phyloP scores from a whole-genome alignment of 2,329 filamentous ascomycete species.

The Septoria linicola region DNA sequence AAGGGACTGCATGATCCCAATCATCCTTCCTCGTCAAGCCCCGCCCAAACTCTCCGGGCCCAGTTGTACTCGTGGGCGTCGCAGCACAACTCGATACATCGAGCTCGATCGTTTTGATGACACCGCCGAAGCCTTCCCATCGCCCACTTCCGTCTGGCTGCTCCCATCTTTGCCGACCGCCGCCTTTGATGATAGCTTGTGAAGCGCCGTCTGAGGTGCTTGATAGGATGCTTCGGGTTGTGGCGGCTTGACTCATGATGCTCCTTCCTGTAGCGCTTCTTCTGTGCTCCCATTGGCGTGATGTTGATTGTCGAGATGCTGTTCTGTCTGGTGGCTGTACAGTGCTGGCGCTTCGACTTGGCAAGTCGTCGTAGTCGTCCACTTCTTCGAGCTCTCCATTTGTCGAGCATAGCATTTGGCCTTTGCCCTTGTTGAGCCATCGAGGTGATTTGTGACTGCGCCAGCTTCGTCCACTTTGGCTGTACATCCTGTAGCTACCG shows the following conservation, averaged over 20 bases:
- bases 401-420: slow-evolving; percentile 5
- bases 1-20: slow-evolving; percentile 10
- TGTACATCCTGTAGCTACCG: slow-evolving; percentile 11
- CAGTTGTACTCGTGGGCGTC: slow-evolving; percentile 4
- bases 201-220: not conserved
- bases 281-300: not conserved
- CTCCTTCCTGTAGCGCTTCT: slow-evolving; percentile 1
- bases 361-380: slow-evolving; percentile 3
- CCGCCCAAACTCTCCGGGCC: slow-evolving; percentile 16
- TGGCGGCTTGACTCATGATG: slow-evolving; percentile 8
- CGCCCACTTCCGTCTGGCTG: slow-evolving; percentile 13
- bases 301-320: not conserved
- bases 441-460: slow-evolving; percentile 9
- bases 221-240: slow-evolving; percentile 7
- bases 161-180: slow-evolving; percentile 18
- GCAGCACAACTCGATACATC: slow-evolving; percentile 15
- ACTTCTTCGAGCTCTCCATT: slow-evolving; percentile 6
- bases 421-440: slow-evolving; percentile 9
- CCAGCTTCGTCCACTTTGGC: slow-evolving; percentile 8
- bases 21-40: slow-evolving; percentile 19
- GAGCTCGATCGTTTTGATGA: slow-evolving; percentile 21
- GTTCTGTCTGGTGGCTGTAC: not conserved
- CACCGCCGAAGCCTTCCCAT: slow-evolving; percentile 20
- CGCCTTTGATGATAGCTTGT: slow-evolving; percentile 12
- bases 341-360: slow-evolving; percentile 9